Conservation (phyloP, 2,329 filamentous ascomycete species). For the Pseudopyricularia cyperi region DNA sequence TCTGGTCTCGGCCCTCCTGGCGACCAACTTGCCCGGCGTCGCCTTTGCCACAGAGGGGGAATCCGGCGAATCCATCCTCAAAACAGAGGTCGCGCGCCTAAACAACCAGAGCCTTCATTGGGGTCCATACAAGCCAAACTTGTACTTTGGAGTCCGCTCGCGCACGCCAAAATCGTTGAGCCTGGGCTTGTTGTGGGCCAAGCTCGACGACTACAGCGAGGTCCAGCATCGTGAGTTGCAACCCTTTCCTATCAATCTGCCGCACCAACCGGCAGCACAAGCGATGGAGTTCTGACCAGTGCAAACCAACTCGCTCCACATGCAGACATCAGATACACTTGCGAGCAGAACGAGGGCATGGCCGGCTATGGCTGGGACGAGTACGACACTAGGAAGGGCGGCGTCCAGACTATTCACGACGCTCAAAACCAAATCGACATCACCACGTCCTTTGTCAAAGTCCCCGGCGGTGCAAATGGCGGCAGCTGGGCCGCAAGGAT, state of each 20-base stretch:
- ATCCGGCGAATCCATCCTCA: conserved; percentile 26
- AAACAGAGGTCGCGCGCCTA: conserved; percentile 34
- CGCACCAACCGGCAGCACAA: neutral
- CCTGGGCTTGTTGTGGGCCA: conserved; percentile 78
- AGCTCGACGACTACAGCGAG: conserved; percentile 58
- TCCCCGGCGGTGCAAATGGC: conserved; percentile 62
- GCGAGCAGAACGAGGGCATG: conserved; percentile 90
- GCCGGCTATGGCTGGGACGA: conserved; percentile 96
- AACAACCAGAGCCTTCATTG: conserved; percentile 83
- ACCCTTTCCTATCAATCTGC: neutral
- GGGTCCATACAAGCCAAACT: conserved; percentile 87
- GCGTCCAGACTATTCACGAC: conserved; percentile 83
- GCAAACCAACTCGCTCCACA: conserved; percentile 5
- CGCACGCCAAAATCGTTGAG: conserved; percentile 69
- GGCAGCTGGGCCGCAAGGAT: conserved; percentile 89
- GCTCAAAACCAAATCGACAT: conserved; percentile 78
- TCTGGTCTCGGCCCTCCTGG: conserved; percentile 3
- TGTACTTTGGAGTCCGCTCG: conserved; percentile 86
- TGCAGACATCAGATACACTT: conserved; percentile 78
- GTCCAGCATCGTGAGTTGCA: neutral
- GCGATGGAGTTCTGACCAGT: neutral
- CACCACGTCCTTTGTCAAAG: conserved; percentile 86
- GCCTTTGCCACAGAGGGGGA: conserved; percentile 12
- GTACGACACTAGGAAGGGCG: conserved; percentile 80
- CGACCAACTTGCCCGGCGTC: conserved; percentile 8